Evolutionary conservation across 768 basidiomycete species (phyloP), one percentile per base, ranked within the genome.

Genomic region (Paxillus ammoniavirescens): DNA sequence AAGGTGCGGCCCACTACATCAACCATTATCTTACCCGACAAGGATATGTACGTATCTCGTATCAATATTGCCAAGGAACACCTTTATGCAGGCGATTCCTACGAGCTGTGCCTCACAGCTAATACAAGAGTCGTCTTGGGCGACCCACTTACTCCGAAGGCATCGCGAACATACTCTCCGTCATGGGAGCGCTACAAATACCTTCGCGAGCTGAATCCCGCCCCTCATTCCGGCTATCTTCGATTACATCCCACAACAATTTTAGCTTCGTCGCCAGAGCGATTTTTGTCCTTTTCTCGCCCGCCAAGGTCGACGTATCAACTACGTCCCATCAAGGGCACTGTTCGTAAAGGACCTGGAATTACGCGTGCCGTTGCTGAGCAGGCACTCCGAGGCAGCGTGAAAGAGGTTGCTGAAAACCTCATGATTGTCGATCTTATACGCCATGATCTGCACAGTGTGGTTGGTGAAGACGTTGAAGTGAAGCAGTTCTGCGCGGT

Each of bases 381-480:
- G 61, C 61, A 84, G 69, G 68, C 78, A 13, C 70, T 89, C 52
- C 75, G 75, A 13, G 85, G 86, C 5, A 88, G 81, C 67, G 75
- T 73, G 41, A 98, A 98, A 68, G 95, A 98, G 69, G 84, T 95
- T 2, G 95, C 94, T 0, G 95, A 98, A 74, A 98, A 98, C 66
- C 72, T 98, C 52, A 98, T 98, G 95, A 97, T 98, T 57, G 95
- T 97, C 23, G 95, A 98, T 67, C 82, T 98, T 45, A 96, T 96
- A 62, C 83, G 93, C 33, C 91, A 97, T 59, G 95, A 98, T 71
- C 75, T 98, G 33, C 85, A 95, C 60, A 83, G 83, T 30, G 86
- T 88, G 50, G 81, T 96, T 17, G 91, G 91, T 1, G 86, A 90
- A 37, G 78, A 87, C 50, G 94, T 98, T 8, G 67, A 78, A 12